A percentile compares a stretch with the other conserved stretches of the same genome.
Conservation (phyloP, 306 rosid species). For the Prinsepia uniflora region DNA sequence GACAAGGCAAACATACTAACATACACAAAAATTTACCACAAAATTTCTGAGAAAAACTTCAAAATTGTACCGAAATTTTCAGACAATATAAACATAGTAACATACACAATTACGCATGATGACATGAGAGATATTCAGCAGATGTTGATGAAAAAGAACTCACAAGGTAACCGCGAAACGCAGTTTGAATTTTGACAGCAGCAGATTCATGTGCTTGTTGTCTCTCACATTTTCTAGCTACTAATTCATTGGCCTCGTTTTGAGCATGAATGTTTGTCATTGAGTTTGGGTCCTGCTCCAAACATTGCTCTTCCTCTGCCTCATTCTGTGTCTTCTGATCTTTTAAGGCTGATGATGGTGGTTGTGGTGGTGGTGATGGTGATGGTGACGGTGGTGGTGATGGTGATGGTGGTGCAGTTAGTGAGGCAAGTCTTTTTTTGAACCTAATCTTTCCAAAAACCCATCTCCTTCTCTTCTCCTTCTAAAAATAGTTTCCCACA, state of each 20-base stretch:
- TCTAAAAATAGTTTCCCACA: conserved; percentile 28
- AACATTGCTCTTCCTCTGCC: conserved; percentile 41
- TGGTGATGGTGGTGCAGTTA: conserved; percentile 44
- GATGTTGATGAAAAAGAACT: conserved; percentile 28
- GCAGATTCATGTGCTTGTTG: conserved; percentile 46
- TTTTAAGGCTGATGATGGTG: conserved; percentile 23
- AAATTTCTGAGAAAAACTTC: too few relatives aligned
- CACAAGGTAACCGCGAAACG: conserved; percentile 83
- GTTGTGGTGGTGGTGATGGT: conserved; percentile 29
- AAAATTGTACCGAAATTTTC: not conserved
- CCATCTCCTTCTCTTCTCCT: conserved; percentile 84
- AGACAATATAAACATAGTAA: not conserved
- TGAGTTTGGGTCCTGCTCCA: conserved; percentile 21
- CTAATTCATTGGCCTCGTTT: conserved; percentile 27
- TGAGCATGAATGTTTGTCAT: conserved; percentile 20
- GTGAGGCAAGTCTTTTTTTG: conserved; percentile 46
- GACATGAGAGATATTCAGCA: not conserved
- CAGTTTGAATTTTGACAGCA: conserved; percentile 69
- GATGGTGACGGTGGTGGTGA: conserved; percentile 22
- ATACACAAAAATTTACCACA: too few relatives aligned
- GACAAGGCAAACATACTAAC: too few relatives aligned
- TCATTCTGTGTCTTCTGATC: conserved; percentile 22
- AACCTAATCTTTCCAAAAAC: conserved; percentile 55
- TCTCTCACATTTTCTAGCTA: conserved; percentile 24
- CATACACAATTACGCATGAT: not conserved